Evolutionary conservation across 805 yeast genomes (phyloP), one percentile per base, ranked within the genome.

Genomic region (Pichia ethanolica): DNA sequence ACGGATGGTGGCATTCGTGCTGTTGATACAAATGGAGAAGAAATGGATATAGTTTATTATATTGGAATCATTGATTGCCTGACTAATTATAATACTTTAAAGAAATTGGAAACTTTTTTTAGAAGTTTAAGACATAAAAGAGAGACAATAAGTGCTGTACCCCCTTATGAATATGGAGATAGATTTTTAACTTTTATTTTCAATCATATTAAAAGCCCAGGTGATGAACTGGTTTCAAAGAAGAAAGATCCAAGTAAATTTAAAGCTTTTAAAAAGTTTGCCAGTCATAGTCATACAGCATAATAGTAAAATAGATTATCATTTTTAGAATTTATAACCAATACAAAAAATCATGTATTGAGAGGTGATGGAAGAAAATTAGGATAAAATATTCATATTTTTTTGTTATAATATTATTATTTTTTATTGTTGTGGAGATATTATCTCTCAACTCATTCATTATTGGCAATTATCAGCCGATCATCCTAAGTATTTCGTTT

Each of bases 31-130:
- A 58, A 75, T 34, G 74, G 84, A 60, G 74, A 78, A 43, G 86
- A 88, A 27, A 60, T 78, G 35, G 73, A 79, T 33, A 78, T 83
- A 48, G 78, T 91, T 7, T 93, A 93, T 67, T 93, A 90, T 60
- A 70, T 93, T 58, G 99, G 99, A 8, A 83, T 93, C 37, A 93
- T 93, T 55, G 99, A 93, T 63, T 91, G 96, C 67, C 71, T 93
- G 56, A 93, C 99, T 0, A 79, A 80, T 54, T 88, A 88, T 59
- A 81, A 86, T 0, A 66, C 83, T 26, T 69, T 81, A 56, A 93
- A 93, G 64, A 76, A 78, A 54, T 64, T 89, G 42, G 99, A 93
- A 62, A 91, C 98, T 0, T 78, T 87, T 54, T 85, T 89, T 82
- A 78, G 96, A 63, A 75, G 86, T 13, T 58, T 93, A 28, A 77